A percentile compares a stretch with the other conserved stretches of the same genome.
Conservation (phyloP, 495 filamentous ascomycete species). For the Neurospora africana region DNA sequence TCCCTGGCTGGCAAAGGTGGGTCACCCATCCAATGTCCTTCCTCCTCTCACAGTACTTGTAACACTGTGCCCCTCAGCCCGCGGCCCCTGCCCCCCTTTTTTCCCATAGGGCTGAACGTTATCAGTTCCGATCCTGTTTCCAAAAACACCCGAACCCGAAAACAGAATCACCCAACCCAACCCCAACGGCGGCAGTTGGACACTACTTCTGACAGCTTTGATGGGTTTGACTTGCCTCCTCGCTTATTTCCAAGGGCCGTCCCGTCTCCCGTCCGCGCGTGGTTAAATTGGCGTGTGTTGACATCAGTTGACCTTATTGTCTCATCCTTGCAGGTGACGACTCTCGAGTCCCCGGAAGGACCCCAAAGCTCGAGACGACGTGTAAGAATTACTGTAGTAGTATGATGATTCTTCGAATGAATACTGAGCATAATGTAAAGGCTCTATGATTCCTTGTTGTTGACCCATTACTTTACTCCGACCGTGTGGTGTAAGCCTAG, state of each 20-base stretch:
- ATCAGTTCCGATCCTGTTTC: not conserved
- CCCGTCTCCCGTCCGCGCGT: not conserved
- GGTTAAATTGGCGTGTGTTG: not conserved
- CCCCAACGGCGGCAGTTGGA: not conserved
- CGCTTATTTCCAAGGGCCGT: not conserved
- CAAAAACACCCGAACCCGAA: not conserved
- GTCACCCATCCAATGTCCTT: not conserved
- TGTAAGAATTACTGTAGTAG: not conserved
- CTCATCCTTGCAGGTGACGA: no score
- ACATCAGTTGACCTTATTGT: not conserved
- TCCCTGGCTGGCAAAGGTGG: not conserved
- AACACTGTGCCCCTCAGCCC: not conserved
- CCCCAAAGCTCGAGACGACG: not conserved
- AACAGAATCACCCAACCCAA: not conserved
- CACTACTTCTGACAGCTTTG: not conserved
- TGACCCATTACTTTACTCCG: not conserved
- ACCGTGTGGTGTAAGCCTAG: not conserved
- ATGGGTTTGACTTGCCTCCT: not conserved
- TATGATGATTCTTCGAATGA: not conserved
- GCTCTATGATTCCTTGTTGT: not conserved
- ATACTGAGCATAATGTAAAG: not conserved
- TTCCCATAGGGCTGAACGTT: not conserved
- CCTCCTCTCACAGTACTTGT: not conserved
- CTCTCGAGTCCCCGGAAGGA: not conserved
- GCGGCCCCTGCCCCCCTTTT: not conserved